A percentile compares a stretch with the other conserved stretches of the same genome.
Evolutionary conservation across 192 early-diverging fungal species (phyloP).

Genomic region (Kappamyces sp.): DNA sequence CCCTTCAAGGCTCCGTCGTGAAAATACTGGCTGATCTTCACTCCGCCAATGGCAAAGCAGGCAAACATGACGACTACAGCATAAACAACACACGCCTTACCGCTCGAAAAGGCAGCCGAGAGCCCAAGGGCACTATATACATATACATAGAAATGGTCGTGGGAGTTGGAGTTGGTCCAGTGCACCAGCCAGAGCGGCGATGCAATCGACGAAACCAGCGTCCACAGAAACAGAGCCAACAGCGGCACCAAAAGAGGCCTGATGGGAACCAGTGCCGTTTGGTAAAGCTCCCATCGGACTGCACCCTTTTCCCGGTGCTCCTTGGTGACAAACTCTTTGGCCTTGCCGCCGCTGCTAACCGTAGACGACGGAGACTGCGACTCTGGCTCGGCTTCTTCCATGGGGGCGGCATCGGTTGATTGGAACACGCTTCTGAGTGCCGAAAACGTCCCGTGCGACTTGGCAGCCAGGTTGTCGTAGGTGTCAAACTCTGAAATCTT

Average conservation of each 20-base stretch:
- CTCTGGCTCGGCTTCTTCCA: too few species aligned
- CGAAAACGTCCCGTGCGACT: slow-evolving; percentile 36
- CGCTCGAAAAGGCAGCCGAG: too few species aligned
- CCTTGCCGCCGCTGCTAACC: slow-evolving; percentile 41
- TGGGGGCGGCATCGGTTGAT: too few species aligned
- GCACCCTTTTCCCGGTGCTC: slow-evolving; percentile 26
- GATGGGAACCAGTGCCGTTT: slow-evolving; percentile 60
- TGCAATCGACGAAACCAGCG: slow-evolving; percentile 46
- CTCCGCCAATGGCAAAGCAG: too few species aligned
- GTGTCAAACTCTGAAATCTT: slow-evolving; percentile 61
- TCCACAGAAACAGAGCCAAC: slow-evolving; percentile 65
- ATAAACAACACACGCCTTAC: too few species aligned
- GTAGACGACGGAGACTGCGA: slow-evolving; percentile 1
- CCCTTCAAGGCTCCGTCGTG: too few species aligned
- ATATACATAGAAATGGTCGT: too few species aligned
- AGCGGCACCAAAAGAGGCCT: slow-evolving; percentile 72
- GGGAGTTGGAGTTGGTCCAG: background rate
- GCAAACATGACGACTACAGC: too few species aligned
- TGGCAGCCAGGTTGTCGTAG: slow-evolving; percentile 66
- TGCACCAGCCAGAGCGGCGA: slow-evolving; percentile 5
- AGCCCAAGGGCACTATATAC: too few species aligned
- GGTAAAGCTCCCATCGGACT: slow-evolving; percentile 50
- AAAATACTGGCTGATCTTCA: too few species aligned
- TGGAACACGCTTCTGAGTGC: too few species aligned
- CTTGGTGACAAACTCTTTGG: slow-evolving; percentile 16